These are phyloP conservation scores for Naematelia encephala DNA, from an alignment of 768 basidiomycete genomes.

Conservation along the genomic window DNA sequence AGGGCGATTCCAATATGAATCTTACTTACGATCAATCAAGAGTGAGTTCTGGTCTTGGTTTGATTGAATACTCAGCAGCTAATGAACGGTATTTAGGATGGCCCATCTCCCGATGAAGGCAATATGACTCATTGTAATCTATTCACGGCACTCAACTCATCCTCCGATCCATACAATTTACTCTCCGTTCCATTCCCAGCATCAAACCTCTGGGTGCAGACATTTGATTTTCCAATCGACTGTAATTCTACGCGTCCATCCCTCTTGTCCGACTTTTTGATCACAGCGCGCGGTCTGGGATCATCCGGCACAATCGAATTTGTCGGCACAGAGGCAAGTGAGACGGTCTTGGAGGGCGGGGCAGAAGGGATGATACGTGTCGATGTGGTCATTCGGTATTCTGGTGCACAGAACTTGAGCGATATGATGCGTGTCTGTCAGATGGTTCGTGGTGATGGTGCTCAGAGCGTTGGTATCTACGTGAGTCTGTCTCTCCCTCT, in stretches of 20 bases:
- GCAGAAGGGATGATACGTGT: slow-evolving; percentile 33
- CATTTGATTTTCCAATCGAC: slow-evolving; percentile 36
- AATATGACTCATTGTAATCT: slow-evolving; percentile 32
- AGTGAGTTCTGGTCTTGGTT: slow-evolving; percentile 25
- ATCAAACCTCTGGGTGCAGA: slow-evolving; percentile 27
- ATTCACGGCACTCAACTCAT: slow-evolving; percentile 27
- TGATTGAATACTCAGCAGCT: background rate
- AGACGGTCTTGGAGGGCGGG: slow-evolving; percentile 24
- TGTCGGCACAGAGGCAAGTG: slow-evolving; percentile 33
- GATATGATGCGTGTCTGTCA: slow-evolving; percentile 39
- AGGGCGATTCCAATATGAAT: slow-evolving; percentile 24
- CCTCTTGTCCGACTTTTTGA: slow-evolving; percentile 18
- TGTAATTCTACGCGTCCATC: slow-evolving; percentile 2
- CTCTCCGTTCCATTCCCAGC: slow-evolving; percentile 40
- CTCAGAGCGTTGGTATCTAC: slow-evolving; percentile 43
- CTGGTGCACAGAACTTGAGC: slow-evolving; percentile 23
- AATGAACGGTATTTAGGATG: slow-evolving; percentile 24
- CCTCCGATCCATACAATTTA: slow-evolving; percentile 21
- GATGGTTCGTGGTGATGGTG: slow-evolving; percentile 24
- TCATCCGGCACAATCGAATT: slow-evolving; percentile 40
- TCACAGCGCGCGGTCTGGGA: slow-evolving; percentile 37
- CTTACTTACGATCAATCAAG: slow-evolving; percentile 10
- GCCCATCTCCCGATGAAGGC: slow-evolving; percentile 33
- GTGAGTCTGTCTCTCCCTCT: slow-evolving; percentile 22
- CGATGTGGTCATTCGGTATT: slow-evolving; percentile 41